phyloP scores from a whole-genome alignment of 805 yeast species.

The Saccharomyces mikatae region DNA sequence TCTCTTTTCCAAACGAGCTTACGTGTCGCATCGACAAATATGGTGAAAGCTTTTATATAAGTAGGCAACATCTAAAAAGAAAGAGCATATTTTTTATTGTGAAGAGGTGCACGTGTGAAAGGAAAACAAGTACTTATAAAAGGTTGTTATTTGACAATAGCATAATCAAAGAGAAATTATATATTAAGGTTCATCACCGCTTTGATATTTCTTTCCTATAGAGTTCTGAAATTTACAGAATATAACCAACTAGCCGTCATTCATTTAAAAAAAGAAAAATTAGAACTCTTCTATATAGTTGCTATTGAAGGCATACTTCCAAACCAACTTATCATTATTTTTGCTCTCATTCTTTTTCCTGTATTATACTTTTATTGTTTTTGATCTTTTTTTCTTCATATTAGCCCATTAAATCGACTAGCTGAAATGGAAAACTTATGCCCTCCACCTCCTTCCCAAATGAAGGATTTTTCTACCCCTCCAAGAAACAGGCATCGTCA shows the following conservation, averaged over 20 bases:
- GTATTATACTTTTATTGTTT: neutral
- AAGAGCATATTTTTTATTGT: neutral
- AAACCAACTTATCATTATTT: neutral
- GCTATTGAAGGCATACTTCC: neutral
- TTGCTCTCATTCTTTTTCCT: neutral
- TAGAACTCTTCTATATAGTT: neutral
- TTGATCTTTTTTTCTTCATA: neutral
- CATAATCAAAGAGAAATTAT: neutral
- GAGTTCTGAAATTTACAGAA: neutral
- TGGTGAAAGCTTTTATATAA: neutral
- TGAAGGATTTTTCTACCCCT: conserved; percentile 17
- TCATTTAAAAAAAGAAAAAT: neutral
- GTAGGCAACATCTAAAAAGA: neutral
- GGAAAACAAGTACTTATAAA: neutral
- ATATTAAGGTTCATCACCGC: neutral
- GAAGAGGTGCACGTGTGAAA: neutral
- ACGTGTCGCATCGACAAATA: neutral
- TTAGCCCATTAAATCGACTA: neutral
- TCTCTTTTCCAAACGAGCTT: neutral
- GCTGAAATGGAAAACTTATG: neutral
- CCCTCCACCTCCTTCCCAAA: neutral
- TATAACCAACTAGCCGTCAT: neutral
- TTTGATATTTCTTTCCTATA: neutral
- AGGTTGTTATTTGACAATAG: neutral
- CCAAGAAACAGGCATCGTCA: conserved; percentile 61